Base-by-base conservation (phyloP, 129 eudicot species). In the Smallanthus sonchifolius region DNA sequence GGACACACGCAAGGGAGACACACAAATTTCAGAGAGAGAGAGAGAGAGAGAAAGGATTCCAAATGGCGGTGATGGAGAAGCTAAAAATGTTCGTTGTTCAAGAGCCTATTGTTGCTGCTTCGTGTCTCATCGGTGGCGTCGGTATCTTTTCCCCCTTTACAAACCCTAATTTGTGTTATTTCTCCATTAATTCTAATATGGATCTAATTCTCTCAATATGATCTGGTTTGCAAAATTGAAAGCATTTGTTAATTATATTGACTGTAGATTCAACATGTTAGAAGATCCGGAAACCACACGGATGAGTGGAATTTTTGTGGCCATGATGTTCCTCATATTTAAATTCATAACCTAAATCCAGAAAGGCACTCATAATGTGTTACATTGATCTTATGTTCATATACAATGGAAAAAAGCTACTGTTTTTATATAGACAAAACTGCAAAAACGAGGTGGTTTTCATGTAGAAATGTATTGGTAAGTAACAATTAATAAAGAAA, bases 31-130 rank as follows among this genome's bases (percentile, higher is more conserved):
- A 37, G 19, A 34, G 40, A 48, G 30, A 40, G 69, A 68, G 30
- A 40, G 69, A 68, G 14, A 48, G 34, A 77, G 10, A 28, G 5
- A 37, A 66, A 37, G 38, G n/a, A 9, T 35, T 16, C 20, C 30
- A 44, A 74, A 91, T 91, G 91, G 80, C 84, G 74, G 91, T 87
- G 24, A 91, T 91, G 97, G 86, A 86, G 55, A 87, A 78, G 73
- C 73, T 91, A 77, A 87, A 74, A 70, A 86, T 80, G 76, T 84
- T 87, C 56, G 91, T 86, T 6, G 94, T 59, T 14, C 85, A 87
- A 80, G 89, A 87, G 82, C 97, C 97, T 3, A 81, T 91, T 17
- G 90, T 88, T 59, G 92, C 92, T 35, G 97, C 97, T 71, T 88
- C 97, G 61, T 84, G 96, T 79, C 85, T 91, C 74, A 86, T 86